Percentiles rank a stretch among this genome's conserved stretches.
These are phyloP conservation scores for Jaminaea rosea DNA, from an alignment of 1,284 basidiomycete genomes.

Conservation along the genomic window DNA sequence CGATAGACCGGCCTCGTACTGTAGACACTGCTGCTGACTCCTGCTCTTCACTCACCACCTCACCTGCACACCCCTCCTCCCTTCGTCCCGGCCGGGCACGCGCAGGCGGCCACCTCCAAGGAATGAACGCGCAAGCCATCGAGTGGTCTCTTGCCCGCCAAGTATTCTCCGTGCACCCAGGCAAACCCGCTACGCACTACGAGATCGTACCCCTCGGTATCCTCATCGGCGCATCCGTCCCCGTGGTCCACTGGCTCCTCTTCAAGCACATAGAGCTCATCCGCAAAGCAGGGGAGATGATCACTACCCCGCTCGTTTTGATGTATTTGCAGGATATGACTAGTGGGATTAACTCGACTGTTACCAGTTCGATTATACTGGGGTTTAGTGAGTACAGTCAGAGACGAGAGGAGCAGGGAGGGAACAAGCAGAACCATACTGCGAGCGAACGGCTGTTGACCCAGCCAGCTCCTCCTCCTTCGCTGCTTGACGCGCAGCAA, in stretches of 20 bases:
- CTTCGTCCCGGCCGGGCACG: too few relatives aligned
- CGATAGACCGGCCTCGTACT: too few relatives aligned
- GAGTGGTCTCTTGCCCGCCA: conserved; percentile 23
- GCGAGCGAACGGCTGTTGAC: too few relatives aligned
- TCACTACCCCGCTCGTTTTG: neutral
- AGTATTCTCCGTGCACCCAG: conserved; percentile 5
- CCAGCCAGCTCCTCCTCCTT: too few relatives aligned
- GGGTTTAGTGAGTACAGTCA: too few relatives aligned
- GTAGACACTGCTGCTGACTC: too few relatives aligned
- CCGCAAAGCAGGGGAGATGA: neutral
- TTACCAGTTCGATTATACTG: conserved; percentile 58
- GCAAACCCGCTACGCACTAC: conserved; percentile 11
- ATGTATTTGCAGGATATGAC: neutral
- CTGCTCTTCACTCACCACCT: too few relatives aligned
- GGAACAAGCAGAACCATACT: too few relatives aligned
- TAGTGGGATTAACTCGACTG: conserved; percentile 54
- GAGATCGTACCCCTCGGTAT: conserved; percentile 19
- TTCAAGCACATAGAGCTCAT: neutral
- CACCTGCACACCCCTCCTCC: too few relatives aligned
- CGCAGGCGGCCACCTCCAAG: neutral
- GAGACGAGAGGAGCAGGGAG: too few relatives aligned
- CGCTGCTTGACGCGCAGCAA: too few relatives aligned
- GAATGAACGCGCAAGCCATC: conserved; percentile 10
- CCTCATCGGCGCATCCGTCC: conserved; percentile 12
- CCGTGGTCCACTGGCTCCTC: conserved; percentile 11